phyloP scores from a whole-genome alignment of 768 basidiomycete genomes.

The Coprinopsis sp. region DNA sequence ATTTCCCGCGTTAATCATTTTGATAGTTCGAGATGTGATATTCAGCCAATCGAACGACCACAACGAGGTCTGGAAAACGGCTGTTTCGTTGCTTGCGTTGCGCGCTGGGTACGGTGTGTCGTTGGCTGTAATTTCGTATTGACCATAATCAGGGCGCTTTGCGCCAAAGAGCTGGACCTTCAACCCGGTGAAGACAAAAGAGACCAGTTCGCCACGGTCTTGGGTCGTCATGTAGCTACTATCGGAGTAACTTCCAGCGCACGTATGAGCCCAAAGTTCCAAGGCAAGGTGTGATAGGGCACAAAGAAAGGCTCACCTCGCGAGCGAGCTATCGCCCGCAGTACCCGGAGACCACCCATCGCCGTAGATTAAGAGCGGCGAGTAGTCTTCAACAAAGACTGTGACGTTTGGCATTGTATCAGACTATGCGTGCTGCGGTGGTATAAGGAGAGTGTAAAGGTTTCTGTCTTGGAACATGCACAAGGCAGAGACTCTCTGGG shows the following conservation, averaged over 20 bases:
- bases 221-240: conserved; percentile 38
- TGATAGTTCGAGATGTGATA: conserved; percentile 34
- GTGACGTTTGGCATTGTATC: conserved; percentile 8
- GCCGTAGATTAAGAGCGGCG: conserved; percentile 1
- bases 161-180: conserved; percentile 47
- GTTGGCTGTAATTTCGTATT: conserved; percentile 41
- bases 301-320: not conserved
- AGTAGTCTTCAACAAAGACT: conserved; percentile 1
- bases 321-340: not conserved
- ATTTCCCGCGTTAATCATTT: conserved; percentile 25
- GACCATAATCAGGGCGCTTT: conserved; percentile 43
- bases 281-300: not conserved
- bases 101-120: conserved; percentile 18
- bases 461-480: too few relatives aligned
- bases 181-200: conserved; percentile 46
- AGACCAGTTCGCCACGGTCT: conserved; percentile 25
- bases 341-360: not conserved
- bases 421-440: not conserved
- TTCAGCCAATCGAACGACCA: conserved; percentile 31
- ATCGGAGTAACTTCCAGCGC: conserved; percentile 26
- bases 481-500: too few relatives aligned
- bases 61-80: conserved; percentile 37
- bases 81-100: conserved; percentile 26
- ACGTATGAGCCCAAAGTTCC: too few relatives aligned
- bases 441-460: too few relatives aligned